Evolutionary conservation across 2,329 filamentous ascomycete species (phyloP), one percentile per base, ranked within the genome.

Genomic region (Plenodomus tracheiphilus): DNA sequence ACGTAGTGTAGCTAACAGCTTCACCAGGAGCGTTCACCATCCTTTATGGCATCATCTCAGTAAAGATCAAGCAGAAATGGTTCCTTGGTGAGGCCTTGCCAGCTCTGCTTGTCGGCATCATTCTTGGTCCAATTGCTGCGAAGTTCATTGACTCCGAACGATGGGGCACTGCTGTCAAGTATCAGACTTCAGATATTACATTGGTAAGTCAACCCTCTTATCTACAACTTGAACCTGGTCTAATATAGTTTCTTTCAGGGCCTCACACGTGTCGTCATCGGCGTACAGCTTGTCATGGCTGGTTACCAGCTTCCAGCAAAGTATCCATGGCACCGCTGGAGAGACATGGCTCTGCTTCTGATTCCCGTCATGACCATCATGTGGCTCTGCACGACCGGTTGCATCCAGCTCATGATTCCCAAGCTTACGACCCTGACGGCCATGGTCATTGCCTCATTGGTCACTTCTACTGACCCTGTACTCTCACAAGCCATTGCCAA

Each of bases 401-500:
- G 82, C 52, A 75, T 86, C 37, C 65, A 83, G 25, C 71, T 79
- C 5, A 79, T 78, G 10, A 72, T 85, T 2, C 82, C 83, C 0
- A 79, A 81, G 19, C 51, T 85, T 9, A 77, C 78, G 0, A 71
- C 83, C 13, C 51, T 68, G 13, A 50, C 61, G 2, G 76, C 80
- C 1, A 69, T 86, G 35, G 81, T 82, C 17, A 82, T 86, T 50
- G 82, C 77, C 2, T 81, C 83, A 0, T 84, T 81, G 42, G 82
- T 85, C 10, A 84, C 83, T 2, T 84, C 78, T 47, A 86, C 83
- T 0, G 84, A 85, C 51, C 83, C 83, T 0, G 75, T 85, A n/a
- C 71, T 86, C 4, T 84, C 82, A 0, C 82, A 85, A 57, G 81
- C 82, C 20, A 77, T 85, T 15, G 84, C 83, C 16, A 85, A 85